Evolutionary conservation across 2,329 filamentous ascomycete genomes (phyloP), one percentile per base, ranked within the genome.

Genomic region (Cladorrhinum sp.): DNA sequence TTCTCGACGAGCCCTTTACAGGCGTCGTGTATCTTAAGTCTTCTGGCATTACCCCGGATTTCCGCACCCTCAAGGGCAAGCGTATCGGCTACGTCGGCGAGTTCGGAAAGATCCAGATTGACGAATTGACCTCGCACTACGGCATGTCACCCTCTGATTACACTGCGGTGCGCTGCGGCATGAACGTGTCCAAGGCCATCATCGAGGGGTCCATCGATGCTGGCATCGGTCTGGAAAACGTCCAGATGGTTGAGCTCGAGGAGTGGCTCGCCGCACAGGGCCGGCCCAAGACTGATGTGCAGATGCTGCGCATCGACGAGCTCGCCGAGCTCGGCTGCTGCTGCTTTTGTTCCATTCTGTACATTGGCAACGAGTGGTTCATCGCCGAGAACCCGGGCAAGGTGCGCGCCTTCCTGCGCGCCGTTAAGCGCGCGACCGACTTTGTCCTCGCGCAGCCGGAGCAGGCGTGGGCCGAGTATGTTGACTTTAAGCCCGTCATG

Each of bases 41-140:
- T 52, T 88, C 85, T 51, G 89, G 89, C 59, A 91, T 92, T 75
- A 91, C 87, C 27, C 76, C 85, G 51, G 88, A 92, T 77, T 92
- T 92, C 77, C 83, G 80, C 71, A 87, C 87, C 45, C 83, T 92
- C 67, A 88, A 87, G 75, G 89, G 88, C 67, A 91, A 91, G 77
- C 84, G 82, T 23, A 92, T 92, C 71, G 89, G 89, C 71, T 92
- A 92, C 67, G 89, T 92, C 59, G 89, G 89, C 68, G 89, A 92
- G 72, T 92, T 92, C 65, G 89, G 89, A 75, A 92, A 88, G 83
- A 91, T 92, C 72, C 89, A 92, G 77, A 91, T 92, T 66, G 90
- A 92, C 72, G 90, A 92, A 72, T 82, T 92, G 63, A 92, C 89
- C 53, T 85, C 85, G 50, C 84, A 92, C 80, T 91, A 91, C 72